Evolutionary conservation across 1,284 basidiomycete genomes (phyloP), one percentile per base, ranked within the genome.

Genomic region (Cutaneotrichosporon sp.): DNA sequence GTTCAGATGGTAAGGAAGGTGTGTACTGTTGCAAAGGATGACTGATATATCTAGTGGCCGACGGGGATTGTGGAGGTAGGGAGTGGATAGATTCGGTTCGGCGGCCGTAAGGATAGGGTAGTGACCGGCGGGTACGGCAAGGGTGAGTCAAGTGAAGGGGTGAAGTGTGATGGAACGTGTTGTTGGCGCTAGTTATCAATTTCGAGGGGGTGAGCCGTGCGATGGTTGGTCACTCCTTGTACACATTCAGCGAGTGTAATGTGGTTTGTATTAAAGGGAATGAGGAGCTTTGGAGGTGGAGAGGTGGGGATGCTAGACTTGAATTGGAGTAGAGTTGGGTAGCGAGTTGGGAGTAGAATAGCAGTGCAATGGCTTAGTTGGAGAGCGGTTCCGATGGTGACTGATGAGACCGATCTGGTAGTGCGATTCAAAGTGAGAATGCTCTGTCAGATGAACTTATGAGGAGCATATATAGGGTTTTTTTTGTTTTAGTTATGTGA

Each of bases 21-120:
- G n/a, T 31, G 18, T 22, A 7, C 11, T 51, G 22, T 52, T 30
- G 50, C 11, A 52, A 30, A 30, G 26, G 50, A 10, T 31, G 26
- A 52, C 50, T 52, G 50, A 52, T 52, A 52, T 52, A 52, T 31
- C 22, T 52, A 31, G 30, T 31, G 50, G 50, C 50, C 50, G 50
- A 52, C 30, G 50, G 50, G 50, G 26, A 26, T 30, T 5, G 50
- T 30, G 26, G 50, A 7, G 26, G 50, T 31, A 30, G 26, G 26
- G 47, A 26, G 47, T 11, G 47, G 47, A 49, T 36, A 36, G 34
- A 5, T 36, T 36, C 11, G n/a, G 50, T 14, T 50, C 47, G 21
- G 21, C 50, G 50, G 50, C 50, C 26, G 26, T 30, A 52, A n/a
- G 21, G 47, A 10, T 21, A 49, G 47, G 47, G 22, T 49, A 26